Conservation (phyloP, 176 grass and related monocot genomes). For the Eremochloa ophiuroides region DNA sequence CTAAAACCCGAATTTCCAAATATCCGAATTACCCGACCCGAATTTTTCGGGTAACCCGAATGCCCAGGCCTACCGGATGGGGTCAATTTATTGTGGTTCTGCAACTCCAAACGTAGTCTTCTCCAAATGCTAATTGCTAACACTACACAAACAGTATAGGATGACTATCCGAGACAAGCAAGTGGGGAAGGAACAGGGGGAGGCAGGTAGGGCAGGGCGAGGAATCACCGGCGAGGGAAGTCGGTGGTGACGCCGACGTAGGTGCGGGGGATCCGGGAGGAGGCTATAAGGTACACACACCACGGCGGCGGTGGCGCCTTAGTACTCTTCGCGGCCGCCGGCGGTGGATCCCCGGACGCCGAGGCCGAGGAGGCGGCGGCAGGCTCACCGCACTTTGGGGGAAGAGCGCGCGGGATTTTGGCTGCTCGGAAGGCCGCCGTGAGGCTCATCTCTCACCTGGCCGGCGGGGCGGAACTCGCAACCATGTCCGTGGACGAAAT, state of each 20-base stretch:
- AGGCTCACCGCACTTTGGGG: neutral
- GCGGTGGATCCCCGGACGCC: neutral
- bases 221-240: conserved; percentile 65
- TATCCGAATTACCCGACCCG: no score
- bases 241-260: conserved; percentile 92
- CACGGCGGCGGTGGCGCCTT: conserved; percentile 24
- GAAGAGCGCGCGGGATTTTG: conserved; percentile 28
- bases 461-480: neutral
- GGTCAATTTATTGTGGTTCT: neutral
- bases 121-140: neutral
- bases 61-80: no score
- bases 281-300: conserved; percentile 35
- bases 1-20: no score
- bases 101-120: neutral
- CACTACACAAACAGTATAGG: neutral
- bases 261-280: conserved; percentile 40
- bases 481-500: neutral
- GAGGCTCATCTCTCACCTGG: conserved; percentile 38
- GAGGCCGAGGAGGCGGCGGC: neutral
- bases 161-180: neutral
- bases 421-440: conserved; percentile 40
- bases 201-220: neutral
- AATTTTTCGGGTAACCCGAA: no score
- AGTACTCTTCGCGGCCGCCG: neutral
- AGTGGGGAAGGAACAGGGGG: neutral